phyloP scores from a whole-genome alignment of 1,139 yeast species.

The Diutina scorzettiae region DNA sequence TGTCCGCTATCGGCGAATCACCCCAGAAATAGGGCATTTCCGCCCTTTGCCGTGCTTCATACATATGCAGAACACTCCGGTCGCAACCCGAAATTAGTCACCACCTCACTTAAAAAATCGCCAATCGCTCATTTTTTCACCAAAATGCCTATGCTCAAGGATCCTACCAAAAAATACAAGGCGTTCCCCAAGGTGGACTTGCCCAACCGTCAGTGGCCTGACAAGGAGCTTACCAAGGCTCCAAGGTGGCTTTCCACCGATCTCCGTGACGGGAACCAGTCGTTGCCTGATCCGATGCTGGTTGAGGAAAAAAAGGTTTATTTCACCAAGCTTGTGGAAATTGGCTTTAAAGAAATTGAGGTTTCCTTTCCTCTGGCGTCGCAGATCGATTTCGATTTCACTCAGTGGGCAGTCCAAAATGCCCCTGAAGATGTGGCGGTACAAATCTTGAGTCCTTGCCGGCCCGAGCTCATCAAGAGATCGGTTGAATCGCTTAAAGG shows the following conservation, averaged over 20 bases:
- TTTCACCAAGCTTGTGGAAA: conserved; percentile 4
- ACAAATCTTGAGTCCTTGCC: conserved; percentile 3
- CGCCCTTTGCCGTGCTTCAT: neutral
- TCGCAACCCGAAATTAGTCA: neutral
- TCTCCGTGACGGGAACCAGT: conserved; percentile 6
- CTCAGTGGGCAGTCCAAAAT: conserved; percentile 1
- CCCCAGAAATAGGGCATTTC: too few relatives aligned
- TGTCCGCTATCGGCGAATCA: too few relatives aligned
- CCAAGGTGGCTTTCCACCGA: conserved; percentile 6
- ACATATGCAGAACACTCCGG: neutral
- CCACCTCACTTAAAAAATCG: neutral
- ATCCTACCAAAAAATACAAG: conserved; percentile 2
- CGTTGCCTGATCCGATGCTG: conserved; percentile 6
- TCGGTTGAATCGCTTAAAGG: conserved; percentile 6
- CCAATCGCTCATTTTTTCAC: neutral
- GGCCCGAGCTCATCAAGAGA: neutral
- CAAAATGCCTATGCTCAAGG: conserved; percentile 4
- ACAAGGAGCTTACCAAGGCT: neutral
- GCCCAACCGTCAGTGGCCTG: conserved; percentile 6
- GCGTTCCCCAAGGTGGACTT: conserved; percentile 4
- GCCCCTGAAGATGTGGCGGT: conserved; percentile 5
- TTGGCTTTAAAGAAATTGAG: conserved; percentile 6
- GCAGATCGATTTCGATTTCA: conserved; percentile 5
- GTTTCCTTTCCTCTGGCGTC: conserved; percentile 5
- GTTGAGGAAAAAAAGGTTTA: conserved; percentile 5